Percentiles rank a stretch among this genome's conserved stretches.
phyloP scores from a whole-genome alignment of 305 asterid genomes.

The Petunia hybrid region DNA sequence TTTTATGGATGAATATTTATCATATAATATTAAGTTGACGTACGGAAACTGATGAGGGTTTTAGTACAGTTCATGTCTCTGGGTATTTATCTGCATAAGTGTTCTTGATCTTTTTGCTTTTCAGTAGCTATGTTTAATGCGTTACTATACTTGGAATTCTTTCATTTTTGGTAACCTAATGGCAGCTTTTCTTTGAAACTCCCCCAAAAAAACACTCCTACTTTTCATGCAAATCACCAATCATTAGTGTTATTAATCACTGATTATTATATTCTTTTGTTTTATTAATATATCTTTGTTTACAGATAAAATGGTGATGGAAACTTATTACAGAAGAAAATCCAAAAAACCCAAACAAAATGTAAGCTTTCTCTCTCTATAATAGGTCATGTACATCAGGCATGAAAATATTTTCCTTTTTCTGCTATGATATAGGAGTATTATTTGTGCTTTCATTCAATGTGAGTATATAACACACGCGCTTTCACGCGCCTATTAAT shows the following conservation, averaged over 20 bases:
- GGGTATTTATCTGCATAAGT: slow-evolving; percentile 26
- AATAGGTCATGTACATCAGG: background rate
- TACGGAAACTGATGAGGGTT: background rate
- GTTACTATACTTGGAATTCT: slow-evolving; percentile 43
- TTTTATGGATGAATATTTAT: slow-evolving; percentile 20
- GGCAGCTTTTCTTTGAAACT: background rate
- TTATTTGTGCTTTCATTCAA: background rate
- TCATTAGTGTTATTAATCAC: background rate
- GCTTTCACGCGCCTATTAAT: slow-evolving; percentile 22
- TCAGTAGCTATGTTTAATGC: slow-evolving; percentile 42
- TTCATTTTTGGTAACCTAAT: slow-evolving; percentile 44
- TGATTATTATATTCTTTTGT: background rate
- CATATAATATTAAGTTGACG: background rate
- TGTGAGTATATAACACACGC: background rate
- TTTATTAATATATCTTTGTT: slow-evolving; percentile 22
- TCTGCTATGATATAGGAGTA: background rate
- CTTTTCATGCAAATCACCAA: background rate
- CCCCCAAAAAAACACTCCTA: background rate
- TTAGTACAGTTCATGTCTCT: slow-evolving; percentile 7
- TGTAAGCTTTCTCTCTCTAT: slow-evolving; percentile 46
- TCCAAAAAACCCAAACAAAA: slow-evolving; percentile 51
- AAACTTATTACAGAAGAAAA: slow-evolving; percentile 75
- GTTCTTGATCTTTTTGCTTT: slow-evolving; percentile 31
- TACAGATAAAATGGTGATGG: slow-evolving; percentile 51
- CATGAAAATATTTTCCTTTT: background rate